Conservation (phyloP, 306 rosid genomes). For the Oemleria cerasiformis region DNA sequence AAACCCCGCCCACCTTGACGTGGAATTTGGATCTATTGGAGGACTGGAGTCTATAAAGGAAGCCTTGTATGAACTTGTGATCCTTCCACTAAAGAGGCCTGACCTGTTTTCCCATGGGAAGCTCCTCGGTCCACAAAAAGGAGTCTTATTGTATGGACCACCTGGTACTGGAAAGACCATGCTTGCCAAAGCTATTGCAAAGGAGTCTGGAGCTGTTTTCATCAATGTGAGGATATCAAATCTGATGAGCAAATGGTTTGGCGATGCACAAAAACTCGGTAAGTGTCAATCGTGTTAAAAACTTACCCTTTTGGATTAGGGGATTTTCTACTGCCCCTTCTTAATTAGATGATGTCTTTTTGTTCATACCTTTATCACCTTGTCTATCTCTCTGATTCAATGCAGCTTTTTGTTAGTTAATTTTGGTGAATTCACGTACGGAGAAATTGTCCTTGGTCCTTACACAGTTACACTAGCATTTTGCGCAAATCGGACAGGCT, state of each 20-base stretch:
- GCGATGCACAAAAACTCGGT: constrained; percentile 99
- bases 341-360: neutral
- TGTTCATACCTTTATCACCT: no score
- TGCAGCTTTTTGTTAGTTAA: neutral
- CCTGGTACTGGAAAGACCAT: constrained; percentile 99
- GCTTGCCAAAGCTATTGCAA: constrained; percentile 99
- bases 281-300: constrained; percentile 28
- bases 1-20: constrained; percentile 89
- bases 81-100: constrained; percentile 82
- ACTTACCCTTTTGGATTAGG: neutral
- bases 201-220: constrained; percentile 94
- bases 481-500: neutral
- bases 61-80: constrained; percentile 83
- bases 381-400: neutral
- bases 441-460: neutral
- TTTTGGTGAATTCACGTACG: neutral
- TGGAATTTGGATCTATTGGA: constrained; percentile 84
- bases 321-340: neutral
- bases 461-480: no score
- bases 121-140: constrained; percentile 95
- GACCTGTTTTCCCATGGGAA: constrained; percentile 76
- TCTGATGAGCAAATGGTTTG: constrained; percentile 99
- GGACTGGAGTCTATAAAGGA: constrained; percentile 79
- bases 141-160: constrained; percentile 89
- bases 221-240: constrained; percentile 88